Evolutionary conservation across 805 yeast species (phyloP).

Genomic region (Priceomyces melissophilus): DNA sequence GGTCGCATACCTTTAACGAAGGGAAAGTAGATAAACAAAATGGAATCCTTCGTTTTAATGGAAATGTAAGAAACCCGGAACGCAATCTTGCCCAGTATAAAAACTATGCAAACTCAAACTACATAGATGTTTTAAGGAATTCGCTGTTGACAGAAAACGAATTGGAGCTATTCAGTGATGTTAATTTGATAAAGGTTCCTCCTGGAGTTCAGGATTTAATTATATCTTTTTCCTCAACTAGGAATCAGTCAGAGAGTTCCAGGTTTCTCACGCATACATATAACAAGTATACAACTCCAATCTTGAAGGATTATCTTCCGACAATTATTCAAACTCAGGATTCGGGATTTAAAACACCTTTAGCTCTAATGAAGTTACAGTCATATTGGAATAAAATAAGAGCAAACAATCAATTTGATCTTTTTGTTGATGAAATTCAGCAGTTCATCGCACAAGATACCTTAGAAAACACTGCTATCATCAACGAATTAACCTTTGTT

Average conservation of each 20-base stretch:
- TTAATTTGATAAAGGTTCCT: constrained; percentile 31
- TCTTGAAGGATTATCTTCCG: constrained; percentile 36
- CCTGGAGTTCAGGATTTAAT: constrained; percentile 43
- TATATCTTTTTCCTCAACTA: constrained; percentile 34
- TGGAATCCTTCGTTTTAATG: neutral
- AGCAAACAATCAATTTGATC: constrained; percentile 30
- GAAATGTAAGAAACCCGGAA: neutral
- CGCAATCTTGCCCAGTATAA: neutral
- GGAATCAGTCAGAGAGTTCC: constrained; percentile 20
- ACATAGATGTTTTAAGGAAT: constrained; percentile 26
- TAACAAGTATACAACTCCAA: constrained; percentile 24
- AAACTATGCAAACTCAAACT: constrained; percentile 6
- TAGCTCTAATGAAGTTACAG: constrained; percentile 33
- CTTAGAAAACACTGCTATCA: constrained; percentile 18
- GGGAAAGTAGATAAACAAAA: neutral
- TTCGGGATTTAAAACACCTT: constrained; percentile 28
- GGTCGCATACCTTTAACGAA: neutral
- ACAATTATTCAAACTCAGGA: constrained; percentile 21
- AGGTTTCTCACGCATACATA: constrained; percentile 23
- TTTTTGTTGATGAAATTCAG: constrained; percentile 28
- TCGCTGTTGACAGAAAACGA: constrained; percentile 31
- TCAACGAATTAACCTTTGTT: constrained; percentile 36
- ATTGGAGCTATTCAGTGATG: constrained; percentile 31
- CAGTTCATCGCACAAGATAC: constrained; percentile 17
- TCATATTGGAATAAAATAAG: constrained; percentile 40